Conservation (phyloP, 139 green algal genomes). For the Prasinococcaceae sp. region DNA sequence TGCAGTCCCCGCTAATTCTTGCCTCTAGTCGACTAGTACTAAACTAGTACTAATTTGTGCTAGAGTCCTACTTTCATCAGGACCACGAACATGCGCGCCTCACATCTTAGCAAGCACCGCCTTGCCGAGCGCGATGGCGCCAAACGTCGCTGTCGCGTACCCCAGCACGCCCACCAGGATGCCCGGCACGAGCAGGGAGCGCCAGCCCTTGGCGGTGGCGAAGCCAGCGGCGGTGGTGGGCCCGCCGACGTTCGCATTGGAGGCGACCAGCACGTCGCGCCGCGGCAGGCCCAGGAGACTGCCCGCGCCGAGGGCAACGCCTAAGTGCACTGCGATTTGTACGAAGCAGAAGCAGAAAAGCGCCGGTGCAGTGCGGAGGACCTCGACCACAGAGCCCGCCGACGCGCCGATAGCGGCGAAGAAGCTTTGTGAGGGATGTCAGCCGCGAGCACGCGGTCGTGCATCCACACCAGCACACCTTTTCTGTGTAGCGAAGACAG, state of each 20-base stretch:
- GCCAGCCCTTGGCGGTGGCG: slow-evolving; percentile 74
- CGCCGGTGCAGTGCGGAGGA: slow-evolving; percentile 56
- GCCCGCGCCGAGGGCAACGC: slow-evolving; percentile 36
- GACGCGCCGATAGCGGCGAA: slow-evolving; percentile 71
- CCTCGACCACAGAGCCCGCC: slow-evolving; percentile 50
- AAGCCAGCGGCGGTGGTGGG: slow-evolving; percentile 78
- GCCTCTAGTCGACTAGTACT: too few relatives aligned
- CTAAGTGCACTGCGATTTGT: slow-evolving; percentile 23
- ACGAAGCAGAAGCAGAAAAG: slow-evolving; percentile 73
- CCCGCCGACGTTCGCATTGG: slow-evolving; percentile 85
- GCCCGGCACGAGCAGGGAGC: slow-evolving; percentile 46
- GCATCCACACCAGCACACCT: too few relatives aligned
- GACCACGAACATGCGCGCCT: too few relatives aligned
- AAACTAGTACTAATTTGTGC: too few relatives aligned
- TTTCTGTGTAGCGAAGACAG: background rate
- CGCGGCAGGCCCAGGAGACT: slow-evolving; percentile 36
- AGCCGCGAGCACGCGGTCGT: background rate
- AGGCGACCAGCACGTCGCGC: slow-evolving; percentile 58
- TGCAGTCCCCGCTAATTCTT: too few relatives aligned
- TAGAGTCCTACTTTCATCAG: too few relatives aligned
- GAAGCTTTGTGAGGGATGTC: slow-evolving; percentile 47
- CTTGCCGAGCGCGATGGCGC: slow-evolving; percentile 7
- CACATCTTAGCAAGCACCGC: slow-evolving; percentile 13
- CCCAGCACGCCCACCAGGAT: slow-evolving; percentile 73
- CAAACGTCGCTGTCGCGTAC: slow-evolving; percentile 43